These are phyloP conservation scores for Fraxinus greggii DNA, from an alignment of 305 asterid species.

Conservation along the genomic window DNA sequence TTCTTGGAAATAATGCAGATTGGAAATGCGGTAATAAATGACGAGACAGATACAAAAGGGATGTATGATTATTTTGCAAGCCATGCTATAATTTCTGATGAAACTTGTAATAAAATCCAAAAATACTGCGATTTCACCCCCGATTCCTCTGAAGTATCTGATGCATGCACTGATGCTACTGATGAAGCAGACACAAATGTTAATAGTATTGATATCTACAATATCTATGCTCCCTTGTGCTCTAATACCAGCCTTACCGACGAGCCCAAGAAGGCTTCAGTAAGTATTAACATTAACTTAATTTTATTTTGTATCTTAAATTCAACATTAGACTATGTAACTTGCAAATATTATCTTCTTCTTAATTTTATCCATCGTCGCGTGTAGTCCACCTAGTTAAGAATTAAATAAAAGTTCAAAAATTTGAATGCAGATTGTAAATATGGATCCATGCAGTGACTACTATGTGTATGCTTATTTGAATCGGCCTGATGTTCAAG, in stretches of 20 bases:
- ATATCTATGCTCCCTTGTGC: slow-evolving; percentile 44
- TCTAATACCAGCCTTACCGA: slow-evolving; percentile 23
- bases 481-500: slow-evolving; percentile 64
- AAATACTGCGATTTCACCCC: slow-evolving; percentile 32
- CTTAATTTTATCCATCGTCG: background rate
- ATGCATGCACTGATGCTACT: background rate
- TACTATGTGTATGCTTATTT: slow-evolving; percentile 55
- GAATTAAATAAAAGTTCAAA: background rate
- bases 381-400: background rate
- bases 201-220: slow-evolving; percentile 31
- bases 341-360: background rate
- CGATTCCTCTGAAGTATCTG: background rate
- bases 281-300: slow-evolving; percentile 6
- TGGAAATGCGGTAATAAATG: slow-evolving; percentile 64
- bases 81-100: slow-evolving; percentile 51
- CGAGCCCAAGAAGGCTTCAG: slow-evolving; percentile 25
- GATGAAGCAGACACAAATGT: background rate
- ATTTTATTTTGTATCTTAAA: too few relatives aligned
- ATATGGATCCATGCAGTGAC: slow-evolving; percentile 65
- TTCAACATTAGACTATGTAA: background rate
- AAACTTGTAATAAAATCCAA: background rate
- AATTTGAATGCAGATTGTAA: slow-evolving; percentile 34
- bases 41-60: slow-evolving; percentile 53
- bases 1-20: slow-evolving; percentile 32
- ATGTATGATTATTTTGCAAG: slow-evolving; percentile 54